A percentile compares a stretch with the other conserved stretches of the same genome.
Conservation (phyloP, 768 basidiomycete species). For the Xerocomellus intermedius region DNA sequence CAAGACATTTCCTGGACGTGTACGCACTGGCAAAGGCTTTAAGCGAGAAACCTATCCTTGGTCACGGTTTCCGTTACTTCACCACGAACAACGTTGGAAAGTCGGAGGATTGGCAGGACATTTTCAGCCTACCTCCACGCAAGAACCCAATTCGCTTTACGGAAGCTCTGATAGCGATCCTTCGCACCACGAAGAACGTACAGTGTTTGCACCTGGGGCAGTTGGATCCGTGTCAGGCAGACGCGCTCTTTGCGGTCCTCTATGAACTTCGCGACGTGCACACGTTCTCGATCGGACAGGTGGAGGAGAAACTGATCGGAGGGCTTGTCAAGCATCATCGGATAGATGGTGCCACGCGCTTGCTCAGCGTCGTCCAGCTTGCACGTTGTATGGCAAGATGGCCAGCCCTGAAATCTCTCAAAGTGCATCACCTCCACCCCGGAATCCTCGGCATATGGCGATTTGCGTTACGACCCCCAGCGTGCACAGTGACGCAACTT, state of each 20-base stretch:
- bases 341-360: neutral
- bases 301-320: neutral
- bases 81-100: conserved; percentile 17
- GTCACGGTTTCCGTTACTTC: conserved; percentile 10
- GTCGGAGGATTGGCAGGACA: conserved; percentile 2
- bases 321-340: neutral
- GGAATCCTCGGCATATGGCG: conserved; percentile 11
- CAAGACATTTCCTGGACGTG: conserved; percentile 10
- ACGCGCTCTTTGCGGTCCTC: conserved; percentile 11
- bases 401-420: conserved; percentile 14
- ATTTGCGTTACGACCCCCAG: conserved; percentile 11
- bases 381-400: conserved; percentile 18
- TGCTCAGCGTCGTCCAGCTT: conserved; percentile 17
- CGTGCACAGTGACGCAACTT: conserved; percentile 21
- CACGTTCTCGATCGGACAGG: conserved; percentile 13
- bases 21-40: conserved; percentile 18
- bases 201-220: conserved; percentile 11
- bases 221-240: conserved; percentile 11
- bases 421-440: conserved; percentile 17
- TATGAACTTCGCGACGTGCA: conserved; percentile 8
- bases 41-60: conserved; percentile 13
- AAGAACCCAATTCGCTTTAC: conserved; percentile 9
- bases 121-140: neutral
- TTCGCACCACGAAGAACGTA: conserved; percentile 18
- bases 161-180: conserved; percentile 17